Base-by-base conservation (phyloP, 129 eudicot genomes). In the Centaurea solstitialis region DNA sequence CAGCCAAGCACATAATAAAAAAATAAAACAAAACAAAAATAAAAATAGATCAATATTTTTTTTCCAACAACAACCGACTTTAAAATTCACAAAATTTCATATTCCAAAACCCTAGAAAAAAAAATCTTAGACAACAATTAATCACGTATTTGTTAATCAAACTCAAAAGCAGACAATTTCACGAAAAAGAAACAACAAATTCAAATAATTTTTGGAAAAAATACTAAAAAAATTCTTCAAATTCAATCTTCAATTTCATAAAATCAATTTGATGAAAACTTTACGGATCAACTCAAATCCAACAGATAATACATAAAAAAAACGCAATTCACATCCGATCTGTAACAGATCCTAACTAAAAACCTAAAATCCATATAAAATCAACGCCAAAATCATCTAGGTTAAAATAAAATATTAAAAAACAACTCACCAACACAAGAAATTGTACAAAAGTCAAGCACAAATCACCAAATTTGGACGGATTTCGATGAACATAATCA, bases 291-390 rank as follows among this genome's bases (percentile, higher is more conserved):
- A 76, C 23, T 38, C 73, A 65, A 24, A 64, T 12, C 80, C 13
- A 28, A 68, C 67, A 28, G 9, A 43, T 28, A 70, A 6, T 73
- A 4, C 10, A 35, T 10, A 50, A 33, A 4, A 9, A 35, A 45
- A 80, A 75, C 71, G 69, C 47, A 69, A 76, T 82, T 37, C 38
- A 70, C 28, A 24, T 18, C 72, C 72, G 77, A 82, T 82, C 85
- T 75, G 72, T 69, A 21, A 37, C 37, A 75, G 28, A 75, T 53
- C 72, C 21, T 24, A 53, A 35, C 15, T 4, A 50, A 68, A 15
- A 50, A 41, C 33, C n/a, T 68, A 9, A 30, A 80, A 80, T 40
- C 39, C 53, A 45, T 2, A 9, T 11, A 6, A n/a, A 18, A 57
- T 6, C 2, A 65, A 73, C 41, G 5, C 1, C 67, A 65, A n/a